Conservation (phyloP, 495 filamentous ascomycete species). For the Pseudevernia furfuracea region DNA sequence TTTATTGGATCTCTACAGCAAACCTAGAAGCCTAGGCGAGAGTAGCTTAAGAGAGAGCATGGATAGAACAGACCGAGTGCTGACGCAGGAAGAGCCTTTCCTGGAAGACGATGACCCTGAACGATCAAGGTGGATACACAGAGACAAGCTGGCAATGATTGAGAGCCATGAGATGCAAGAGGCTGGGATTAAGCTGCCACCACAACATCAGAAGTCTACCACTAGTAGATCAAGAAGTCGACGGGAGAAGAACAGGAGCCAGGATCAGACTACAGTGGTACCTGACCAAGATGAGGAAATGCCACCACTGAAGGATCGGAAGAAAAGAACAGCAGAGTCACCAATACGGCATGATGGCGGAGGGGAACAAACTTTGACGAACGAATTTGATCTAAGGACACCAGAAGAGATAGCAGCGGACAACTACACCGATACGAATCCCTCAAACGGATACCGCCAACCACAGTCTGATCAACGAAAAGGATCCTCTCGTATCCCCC, state of each 20-base stretch:
- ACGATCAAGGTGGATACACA: slow-evolving; percentile 83
- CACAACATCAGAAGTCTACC: slow-evolving; percentile 31
- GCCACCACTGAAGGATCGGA: slow-evolving; percentile 14
- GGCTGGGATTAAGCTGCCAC: slow-evolving; percentile 66
- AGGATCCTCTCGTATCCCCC: slow-evolving; percentile 70
- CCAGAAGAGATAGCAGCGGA: slow-evolving; percentile 76
- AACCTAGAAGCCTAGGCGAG: slow-evolving; percentile 32
- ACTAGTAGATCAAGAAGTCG: slow-evolving; percentile 55
- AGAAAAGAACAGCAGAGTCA: slow-evolving; percentile 37
- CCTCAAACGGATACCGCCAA: slow-evolving; percentile 31
- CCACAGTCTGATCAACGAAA: slow-evolving; percentile 39
- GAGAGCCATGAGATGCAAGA: slow-evolving; percentile 89
- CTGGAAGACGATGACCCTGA: slow-evolving; percentile 47
- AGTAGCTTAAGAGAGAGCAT: slow-evolving; percentile 23
- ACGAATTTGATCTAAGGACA: slow-evolving; percentile 63
- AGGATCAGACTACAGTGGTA: slow-evolving; percentile 38
- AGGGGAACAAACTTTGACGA: slow-evolving; percentile 33
- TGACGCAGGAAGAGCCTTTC: slow-evolving; percentile 22
- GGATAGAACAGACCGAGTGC: slow-evolving; percentile 23
- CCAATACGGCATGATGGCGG: slow-evolving; percentile 38
- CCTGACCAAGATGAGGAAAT: slow-evolving; percentile 28
- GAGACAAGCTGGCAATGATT: slow-evolving; percentile 89
- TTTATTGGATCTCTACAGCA: slow-evolving; percentile 47
- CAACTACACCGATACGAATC: slow-evolving; percentile 34
- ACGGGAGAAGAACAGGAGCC: slow-evolving; percentile 44